Conservation (phyloP, 371 early-diverging fungal species). For the Batrachochytrium dendrobatidis region DNA sequence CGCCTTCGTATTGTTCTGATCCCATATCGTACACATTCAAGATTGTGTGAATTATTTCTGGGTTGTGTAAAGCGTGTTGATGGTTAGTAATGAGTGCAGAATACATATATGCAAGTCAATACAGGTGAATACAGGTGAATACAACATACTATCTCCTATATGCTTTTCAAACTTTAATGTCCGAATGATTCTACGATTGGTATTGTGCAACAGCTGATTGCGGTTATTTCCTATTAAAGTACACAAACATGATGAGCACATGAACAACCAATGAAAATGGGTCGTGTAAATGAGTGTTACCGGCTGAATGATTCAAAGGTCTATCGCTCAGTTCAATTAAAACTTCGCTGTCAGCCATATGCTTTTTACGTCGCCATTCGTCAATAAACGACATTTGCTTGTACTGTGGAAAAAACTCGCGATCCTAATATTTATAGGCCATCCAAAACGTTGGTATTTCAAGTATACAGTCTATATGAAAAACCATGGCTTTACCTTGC, state of each 20-base stretch:
- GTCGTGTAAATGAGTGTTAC: neutral
- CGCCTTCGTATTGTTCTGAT: slow-evolving; percentile 30
- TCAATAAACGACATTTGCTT: slow-evolving; percentile 29
- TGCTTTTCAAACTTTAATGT: slow-evolving; percentile 18
- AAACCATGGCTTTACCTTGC: slow-evolving; percentile 16
- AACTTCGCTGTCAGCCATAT: slow-evolving; percentile 22
- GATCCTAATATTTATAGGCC: neutral
- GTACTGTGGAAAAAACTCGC: neutral
- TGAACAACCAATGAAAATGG: neutral
- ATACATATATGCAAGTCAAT: slow-evolving; percentile 1
- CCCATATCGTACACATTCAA: slow-evolving; percentile 35
- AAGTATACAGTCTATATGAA: neutral
- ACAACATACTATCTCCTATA: slow-evolving; percentile 9
- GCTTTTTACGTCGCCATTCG: slow-evolving; percentile 32
- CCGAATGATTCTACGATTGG: slow-evolving; percentile 9
- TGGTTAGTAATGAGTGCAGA: neutral
- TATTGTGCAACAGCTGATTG: slow-evolving; percentile 2
- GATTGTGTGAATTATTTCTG: slow-evolving; percentile 27
- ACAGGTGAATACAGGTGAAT: neutral
- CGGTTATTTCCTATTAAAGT: neutral
- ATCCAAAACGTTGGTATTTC: neutral
- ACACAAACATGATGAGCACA: neutral
- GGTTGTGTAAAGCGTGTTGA: slow-evolving; percentile 11
- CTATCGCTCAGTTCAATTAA: slow-evolving; percentile 26
- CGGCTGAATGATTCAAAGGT: neutral